These are phyloP conservation scores for Pyrenula aspistea DNA, from an alignment of 495 filamentous ascomycete genomes.

Conservation along the genomic window DNA sequence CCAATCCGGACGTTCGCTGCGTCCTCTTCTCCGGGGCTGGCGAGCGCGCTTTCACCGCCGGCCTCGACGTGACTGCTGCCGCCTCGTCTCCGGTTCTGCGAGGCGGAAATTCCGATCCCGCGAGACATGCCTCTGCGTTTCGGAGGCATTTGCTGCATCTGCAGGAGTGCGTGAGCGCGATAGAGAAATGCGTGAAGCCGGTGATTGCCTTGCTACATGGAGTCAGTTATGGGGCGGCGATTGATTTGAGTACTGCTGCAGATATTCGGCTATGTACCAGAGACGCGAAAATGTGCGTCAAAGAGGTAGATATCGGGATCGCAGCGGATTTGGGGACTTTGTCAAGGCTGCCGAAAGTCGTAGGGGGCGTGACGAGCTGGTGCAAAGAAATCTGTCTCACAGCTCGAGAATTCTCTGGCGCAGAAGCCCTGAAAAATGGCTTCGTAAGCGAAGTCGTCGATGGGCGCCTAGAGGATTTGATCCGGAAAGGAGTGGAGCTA, in stretches of 20 bases:
- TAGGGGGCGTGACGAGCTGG: constrained; percentile 60
- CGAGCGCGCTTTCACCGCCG: constrained; percentile 72
- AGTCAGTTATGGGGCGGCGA: constrained; percentile 64
- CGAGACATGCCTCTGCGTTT: constrained; percentile 52
- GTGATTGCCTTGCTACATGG: constrained; percentile 81
- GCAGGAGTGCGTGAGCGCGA: constrained; percentile 59
- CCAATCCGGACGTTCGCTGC: constrained; percentile 58
- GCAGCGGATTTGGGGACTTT: constrained; percentile 91
- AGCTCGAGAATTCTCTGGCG: constrained; percentile 61
- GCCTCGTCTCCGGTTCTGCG: background rate
- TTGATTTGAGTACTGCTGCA: constrained; percentile 67
- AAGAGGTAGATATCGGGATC: constrained; percentile 91
- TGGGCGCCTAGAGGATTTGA: constrained; percentile 41
- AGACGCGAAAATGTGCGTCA: constrained; percentile 61
- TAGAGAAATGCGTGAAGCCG: constrained; percentile 88
- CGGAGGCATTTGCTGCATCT: constrained; percentile 62
- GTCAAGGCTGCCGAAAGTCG: constrained; percentile 71
- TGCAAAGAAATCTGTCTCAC: constrained; percentile 83
- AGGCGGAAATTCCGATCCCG: constrained; percentile 35
- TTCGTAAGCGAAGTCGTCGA: constrained; percentile 72
- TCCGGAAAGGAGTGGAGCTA: constrained; percentile 51
- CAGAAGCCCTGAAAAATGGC: constrained; percentile 72
- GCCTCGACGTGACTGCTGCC: constrained; percentile 65
- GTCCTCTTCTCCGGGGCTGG: constrained; percentile 78
- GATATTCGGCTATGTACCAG: constrained; percentile 67